Percentiles rank a stretch among this genome's conserved stretches.
phyloP scores from a whole-genome alignment of 352 stramenopile species.

The Phytophthora foliorum region DNA sequence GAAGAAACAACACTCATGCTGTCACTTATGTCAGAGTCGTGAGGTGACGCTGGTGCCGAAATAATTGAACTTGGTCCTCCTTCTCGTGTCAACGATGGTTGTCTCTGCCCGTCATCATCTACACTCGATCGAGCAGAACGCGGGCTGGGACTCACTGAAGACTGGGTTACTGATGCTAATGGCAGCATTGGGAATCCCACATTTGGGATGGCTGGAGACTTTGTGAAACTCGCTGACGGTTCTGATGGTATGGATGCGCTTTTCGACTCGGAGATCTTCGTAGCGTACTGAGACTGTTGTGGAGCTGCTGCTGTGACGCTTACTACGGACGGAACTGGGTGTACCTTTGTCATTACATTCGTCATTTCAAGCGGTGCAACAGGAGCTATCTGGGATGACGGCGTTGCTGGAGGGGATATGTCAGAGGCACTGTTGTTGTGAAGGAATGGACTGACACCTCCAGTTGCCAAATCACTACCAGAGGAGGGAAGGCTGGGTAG shows the following conservation, averaged over 20 bases:
- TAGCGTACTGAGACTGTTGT: conserved; percentile 1
- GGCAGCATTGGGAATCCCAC: conserved; percentile 23
- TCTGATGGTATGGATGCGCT: conserved; percentile 1
- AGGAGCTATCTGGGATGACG: conserved; percentile 18
- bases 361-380: conserved; percentile 30
- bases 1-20: conserved; percentile 34
- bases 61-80: conserved; percentile 10
- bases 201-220: conserved; percentile 19
- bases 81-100: conserved; percentile 8
- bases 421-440: conserved; percentile 21
- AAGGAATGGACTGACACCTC: conserved; percentile 5
- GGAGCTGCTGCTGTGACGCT: conserved; percentile 3
- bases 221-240: conserved; percentile 7
- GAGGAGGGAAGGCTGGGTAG: conserved; percentile 21
- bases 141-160: conserved; percentile 12
- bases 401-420: conserved; percentile 18
- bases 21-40: conserved; percentile 34
- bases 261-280: conserved; percentile 20
- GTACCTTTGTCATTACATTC: conserved; percentile 18
- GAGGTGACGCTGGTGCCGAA: conserved; percentile 25
- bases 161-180: conserved; percentile 23
- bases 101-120: conserved; percentile 25
- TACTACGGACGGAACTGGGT: conserved; percentile 1
- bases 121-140: conserved; percentile 35
- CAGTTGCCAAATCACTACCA: neutral